Evolutionary conservation across 148 eudicot species (phyloP), one percentile per base, ranked within the genome.

Genomic region (Diospyros kaki): DNA sequence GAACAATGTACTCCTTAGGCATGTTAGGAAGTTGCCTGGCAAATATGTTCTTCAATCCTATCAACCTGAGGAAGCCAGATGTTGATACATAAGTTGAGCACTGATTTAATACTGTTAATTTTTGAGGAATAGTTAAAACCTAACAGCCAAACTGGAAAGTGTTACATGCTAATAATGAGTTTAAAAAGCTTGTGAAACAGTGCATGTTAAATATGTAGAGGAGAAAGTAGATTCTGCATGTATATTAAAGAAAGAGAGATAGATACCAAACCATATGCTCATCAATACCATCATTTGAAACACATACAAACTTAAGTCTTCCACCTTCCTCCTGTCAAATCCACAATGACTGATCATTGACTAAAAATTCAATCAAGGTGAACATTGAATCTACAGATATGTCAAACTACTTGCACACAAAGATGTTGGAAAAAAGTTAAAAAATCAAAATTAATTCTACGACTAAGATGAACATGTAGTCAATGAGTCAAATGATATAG

Each of bases 1-100:
- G 99, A 74, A 95, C 99, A 75, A 95, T 95, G 82, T 95, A 95
- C 81, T 95, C 99, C 84, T 87, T 95, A 40, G 99, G 99, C 99
- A 95, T 95, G 81, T 95, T 95, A 48, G 99, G 99, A 73, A 95
- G 87, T 81, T 95, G 99, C 76, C 89, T 87, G 42, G 88, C 93
- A 93, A 95, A 95, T 75, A 95, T 95, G 84, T 95, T 95, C 85
- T 95, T 95, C 83, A 95, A 79, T 75, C 97, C 99, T 73, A 95
- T 89, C 71, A 95, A 75, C 99, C 99, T 95, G 87, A 28, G 71
- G 76, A 86, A 75, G 68, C 66, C 71, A 66, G 66, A 77, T 3
- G 38, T 39, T 40, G 71, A 67, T 9, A 52, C 58, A 41, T 60
- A 58, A 73, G 63, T 54, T 6, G 48, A 59, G 50, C 4, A 46